Base-by-base conservation (phyloP, 2,329 filamentous ascomycete genomes). In the Alternaria infectoria region DNA sequence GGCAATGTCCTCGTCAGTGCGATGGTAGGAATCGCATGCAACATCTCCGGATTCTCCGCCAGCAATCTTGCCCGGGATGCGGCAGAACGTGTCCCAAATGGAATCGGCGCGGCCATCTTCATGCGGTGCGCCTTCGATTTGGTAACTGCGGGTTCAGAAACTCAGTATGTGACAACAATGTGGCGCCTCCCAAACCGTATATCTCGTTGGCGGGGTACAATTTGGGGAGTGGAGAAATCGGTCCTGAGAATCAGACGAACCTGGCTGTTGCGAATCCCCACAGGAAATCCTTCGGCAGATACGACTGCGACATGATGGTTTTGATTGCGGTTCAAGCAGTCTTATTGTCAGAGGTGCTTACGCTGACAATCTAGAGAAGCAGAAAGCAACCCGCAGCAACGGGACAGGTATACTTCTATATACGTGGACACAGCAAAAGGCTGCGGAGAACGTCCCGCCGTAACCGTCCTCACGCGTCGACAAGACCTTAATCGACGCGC, bases 1-100 rank as follows among this genome's bases (percentile, higher is more conserved):
- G 11, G 85, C 87, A 75, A 96, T 92, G 76, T 97, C 93, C 75
- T 91, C 90, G 43, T 84, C 85, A 54, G 89, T 92, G 57, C 90
- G 89, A 81, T 95, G 90, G 84, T 96, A 96, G 26, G 91, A 94
- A 83, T 96, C 92, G 82, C 93, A 97, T 40, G 93, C 93, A 46
- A 92, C 87, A 55, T 88, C 89, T 56, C 93, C 93, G 46, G 89
- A 90, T 70, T 86, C 89, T 61, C 88, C 90, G 73, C 92, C 91
- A 59, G 92, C 92, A 73, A 96, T 93, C 82, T 96, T 96, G 74
- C 92, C 92, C 7, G 91, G 89, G 57, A 88, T 90, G 66, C 87
- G 87, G 81, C 91, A 94, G 83, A 96, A 96, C n/a, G 87, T 90
- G 81, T 97, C 93, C 93, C 93, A 96, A 79, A 96, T 96, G 65